Base-by-base conservation (phyloP, 1,139 yeast species). In the Protomyces lactucae-debilis region DNA sequence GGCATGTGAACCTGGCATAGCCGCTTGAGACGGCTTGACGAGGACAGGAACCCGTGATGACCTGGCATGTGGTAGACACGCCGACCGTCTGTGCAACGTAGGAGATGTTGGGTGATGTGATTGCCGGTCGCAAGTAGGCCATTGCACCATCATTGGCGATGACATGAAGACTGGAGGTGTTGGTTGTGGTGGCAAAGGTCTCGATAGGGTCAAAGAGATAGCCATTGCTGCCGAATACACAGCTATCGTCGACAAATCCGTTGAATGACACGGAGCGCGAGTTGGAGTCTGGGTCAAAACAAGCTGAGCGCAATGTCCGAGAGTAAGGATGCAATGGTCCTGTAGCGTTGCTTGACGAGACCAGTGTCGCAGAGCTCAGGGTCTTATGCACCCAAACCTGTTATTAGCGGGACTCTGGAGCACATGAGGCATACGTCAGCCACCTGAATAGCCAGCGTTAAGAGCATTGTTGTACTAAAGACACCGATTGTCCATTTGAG, bases 301-400 rank as follows among this genome's bases (percentile, higher is more conserved):
- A 53, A 4, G 21, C 56, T 10, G 56, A 28, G 21, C 56, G 21
- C 21, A 53, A 23, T 5, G 39, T 36, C 9, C 56, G 43, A 3
- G 56, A 53, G 40, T 53, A 53, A 36, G 36, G 23, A 36, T 28
- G 40, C 39, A 40, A 16, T 12, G 56, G 45, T 1, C 9, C 8
- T 4, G 16, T 25, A 16, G 40, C 9, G 2, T 9, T 37, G 21
- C 21, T 35, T 40, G 43, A 14, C n/a, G 39, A 16, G n/a, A 40
- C 37, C 4, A 53, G 25, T 8, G 56, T 35, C n/a, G 43, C 23
- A 6, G 56, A 53, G 16, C 37, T 43, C n/a, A 53, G 28, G 2
- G 56, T 35, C 25, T 53, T 53, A 35, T 53, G 56, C 8, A 53
- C 56, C 56, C 56, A 53, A 25, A 53, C 43, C 43, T 39, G n/a